A percentile compares a stretch with the other conserved stretches of the same genome.
Conservation (phyloP, 768 basidiomycete species). For the Leccinum subtestaceum region DNA sequence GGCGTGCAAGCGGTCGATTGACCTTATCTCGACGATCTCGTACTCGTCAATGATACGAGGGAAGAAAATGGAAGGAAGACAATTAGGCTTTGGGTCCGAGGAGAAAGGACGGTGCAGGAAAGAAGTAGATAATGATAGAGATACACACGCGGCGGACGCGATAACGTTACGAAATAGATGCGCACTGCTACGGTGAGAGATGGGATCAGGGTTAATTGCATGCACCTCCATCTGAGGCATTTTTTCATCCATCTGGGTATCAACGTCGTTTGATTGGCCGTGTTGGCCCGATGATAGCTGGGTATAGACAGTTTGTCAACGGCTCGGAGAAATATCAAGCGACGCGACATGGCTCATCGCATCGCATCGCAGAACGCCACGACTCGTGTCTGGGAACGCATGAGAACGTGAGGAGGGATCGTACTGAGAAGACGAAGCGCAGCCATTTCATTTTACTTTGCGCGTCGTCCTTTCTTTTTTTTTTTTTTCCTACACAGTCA, state of each 20-base stretch:
- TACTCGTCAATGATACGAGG: neutral
- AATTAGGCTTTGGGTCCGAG: constrained; percentile 17
- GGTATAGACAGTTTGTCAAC: neutral
- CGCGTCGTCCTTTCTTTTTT: neutral
- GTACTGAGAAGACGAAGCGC: neutral
- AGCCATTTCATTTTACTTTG: neutral
- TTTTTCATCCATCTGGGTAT: neutral
- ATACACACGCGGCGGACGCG: neutral
- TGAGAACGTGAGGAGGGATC: constrained; percentile 1
- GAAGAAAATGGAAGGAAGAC: neutral
- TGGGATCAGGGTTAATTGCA: constrained; percentile 2
- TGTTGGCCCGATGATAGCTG: neutral
- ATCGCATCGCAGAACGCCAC: neutral
- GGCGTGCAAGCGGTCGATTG: constrained; percentile 82
- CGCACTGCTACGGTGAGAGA: neutral
- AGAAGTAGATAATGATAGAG: neutral
- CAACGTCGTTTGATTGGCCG: neutral
- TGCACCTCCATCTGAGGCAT: neutral
- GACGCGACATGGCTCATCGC: neutral
- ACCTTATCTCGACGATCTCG: neutral
- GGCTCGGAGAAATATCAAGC: neutral
- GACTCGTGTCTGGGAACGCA: constrained; percentile 5
- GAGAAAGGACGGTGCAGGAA: constrained; percentile 3
- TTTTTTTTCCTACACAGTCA: constrained; percentile 2
- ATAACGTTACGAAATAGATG: neutral